phyloP scores from a whole-genome alignment of 2,329 filamentous ascomycete genomes.

The Exophiala calicioides region DNA sequence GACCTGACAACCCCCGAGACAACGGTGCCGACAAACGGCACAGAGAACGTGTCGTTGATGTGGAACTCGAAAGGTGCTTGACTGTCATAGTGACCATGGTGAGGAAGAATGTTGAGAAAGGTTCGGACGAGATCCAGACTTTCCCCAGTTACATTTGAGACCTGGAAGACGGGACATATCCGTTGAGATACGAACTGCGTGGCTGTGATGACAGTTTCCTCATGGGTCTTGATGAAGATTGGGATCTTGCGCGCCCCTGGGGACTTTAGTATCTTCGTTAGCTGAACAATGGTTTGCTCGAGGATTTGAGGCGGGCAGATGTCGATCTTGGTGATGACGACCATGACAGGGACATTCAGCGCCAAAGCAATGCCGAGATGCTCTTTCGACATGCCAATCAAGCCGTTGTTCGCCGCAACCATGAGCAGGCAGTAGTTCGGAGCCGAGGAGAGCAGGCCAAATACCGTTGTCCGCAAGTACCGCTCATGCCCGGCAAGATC shows the following conservation, averaged over 20 bases:
- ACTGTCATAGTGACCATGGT: slow-evolving; percentile 88
- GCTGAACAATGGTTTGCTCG: slow-evolving; percentile 86
- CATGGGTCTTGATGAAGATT: slow-evolving; percentile 87
- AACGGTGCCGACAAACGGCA: slow-evolving; percentile 94
- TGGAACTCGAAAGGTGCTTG: slow-evolving; percentile 91
- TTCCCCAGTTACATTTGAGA: slow-evolving; percentile 95
- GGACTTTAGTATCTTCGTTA: slow-evolving; percentile 90
- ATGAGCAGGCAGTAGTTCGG: slow-evolving; percentile 97
- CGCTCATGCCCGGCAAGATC: slow-evolving; percentile 94
- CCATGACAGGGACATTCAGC: slow-evolving; percentile 95
- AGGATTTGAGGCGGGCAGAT: slow-evolving; percentile 96
- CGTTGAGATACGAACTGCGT: slow-evolving; percentile 93
- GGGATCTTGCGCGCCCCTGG: slow-evolving; percentile 93
- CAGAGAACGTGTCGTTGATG: slow-evolving; percentile 96
- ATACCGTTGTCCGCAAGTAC: slow-evolving; percentile 93
- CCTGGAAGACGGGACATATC: slow-evolving; percentile 96
- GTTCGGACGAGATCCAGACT: slow-evolving; percentile 86
- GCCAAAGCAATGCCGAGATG: slow-evolving; percentile 93
- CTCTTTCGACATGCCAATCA: slow-evolving; percentile 98
- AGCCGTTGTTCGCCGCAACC: slow-evolving; percentile 96
- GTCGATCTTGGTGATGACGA: slow-evolving; percentile 96
- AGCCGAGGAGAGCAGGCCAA: slow-evolving; percentile 88
- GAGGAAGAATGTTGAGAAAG: slow-evolving; percentile 92
- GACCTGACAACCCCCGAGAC: slow-evolving; percentile 91
- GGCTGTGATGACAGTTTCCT: slow-evolving; percentile 92